phyloP scores from a whole-genome alignment of 208 protist species.

The Zelonia costaricensis region DNA sequence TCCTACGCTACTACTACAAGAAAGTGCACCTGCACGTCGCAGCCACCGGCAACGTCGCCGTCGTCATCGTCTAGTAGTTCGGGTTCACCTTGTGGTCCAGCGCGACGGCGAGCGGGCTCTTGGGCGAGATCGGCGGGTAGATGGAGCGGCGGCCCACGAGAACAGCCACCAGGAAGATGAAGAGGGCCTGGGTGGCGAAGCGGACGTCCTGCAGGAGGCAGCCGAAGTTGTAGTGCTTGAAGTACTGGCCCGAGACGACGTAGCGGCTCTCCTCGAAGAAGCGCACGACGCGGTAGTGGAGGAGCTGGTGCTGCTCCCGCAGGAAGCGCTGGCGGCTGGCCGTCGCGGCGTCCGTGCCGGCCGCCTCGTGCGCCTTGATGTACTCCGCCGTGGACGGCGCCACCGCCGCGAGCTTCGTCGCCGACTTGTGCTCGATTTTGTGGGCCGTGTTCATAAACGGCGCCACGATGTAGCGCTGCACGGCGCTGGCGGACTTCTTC shows the following conservation, averaged over 20 bases:
- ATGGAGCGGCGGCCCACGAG: slow-evolving; percentile 69
- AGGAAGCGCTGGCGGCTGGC: slow-evolving; percentile 61
- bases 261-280: slow-evolving; percentile 76
- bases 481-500: slow-evolving; percentile 21
- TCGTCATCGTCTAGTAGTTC: slow-evolving; percentile 65
- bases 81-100: slow-evolving; percentile 85
- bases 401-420: slow-evolving; percentile 39
- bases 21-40: too few relatives aligned
- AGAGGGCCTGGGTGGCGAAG: slow-evolving; percentile 64
- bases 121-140: slow-evolving; percentile 77
- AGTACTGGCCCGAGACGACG: slow-evolving; percentile 71
- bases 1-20: too few relatives aligned
- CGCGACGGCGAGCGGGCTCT: slow-evolving; percentile 67
- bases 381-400: slow-evolving; percentile 40
- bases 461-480: slow-evolving; percentile 40
- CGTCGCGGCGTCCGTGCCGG: slow-evolving; percentile 71
- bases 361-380: slow-evolving; percentile 53
- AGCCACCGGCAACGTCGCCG: too few relatives aligned
- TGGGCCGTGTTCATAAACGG: slow-evolving; percentile 58
- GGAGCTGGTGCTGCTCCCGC: slow-evolving; percentile 69
- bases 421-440: slow-evolving; percentile 68
- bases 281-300: slow-evolving; percentile 82
- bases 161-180: slow-evolving; percentile 69
- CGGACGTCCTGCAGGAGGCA: slow-evolving; percentile 66
- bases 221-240: slow-evolving; percentile 55